A percentile compares a stretch with the other conserved stretches of the same genome.
Evolutionary conservation across 106 monocot species (phyloP).

Genomic region (Phalaenopsis equestris): DNA sequence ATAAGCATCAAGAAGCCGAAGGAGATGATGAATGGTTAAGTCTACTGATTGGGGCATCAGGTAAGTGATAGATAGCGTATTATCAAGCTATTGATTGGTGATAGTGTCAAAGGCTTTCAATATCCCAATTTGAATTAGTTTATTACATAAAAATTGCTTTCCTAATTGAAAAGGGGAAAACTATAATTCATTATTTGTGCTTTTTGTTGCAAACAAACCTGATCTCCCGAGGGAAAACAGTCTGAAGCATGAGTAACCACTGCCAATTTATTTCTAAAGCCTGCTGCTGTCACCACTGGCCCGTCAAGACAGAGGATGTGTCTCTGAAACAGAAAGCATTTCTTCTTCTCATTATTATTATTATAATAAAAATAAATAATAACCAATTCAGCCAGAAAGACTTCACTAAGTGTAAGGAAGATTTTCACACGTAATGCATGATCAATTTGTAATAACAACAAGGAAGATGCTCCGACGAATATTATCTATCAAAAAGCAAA

Average conservation of each 20-base stretch:
- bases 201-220: conserved; percentile 29
- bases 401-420: not conserved
- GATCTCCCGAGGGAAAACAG: conserved; percentile 79
- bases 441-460: not conserved
- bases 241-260: conserved; percentile 84
- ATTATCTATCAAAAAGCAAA: conserved; percentile 3
- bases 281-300: conserved; percentile 76
- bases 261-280: conserved; percentile 64
- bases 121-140: not conserved
- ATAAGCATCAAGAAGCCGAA: not conserved
- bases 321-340: conserved; percentile 39
- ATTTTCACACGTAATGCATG: not conserved
- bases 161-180: not conserved
- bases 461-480: not conserved
- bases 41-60: not conserved
- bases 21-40: not conserved
- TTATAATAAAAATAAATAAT: not conserved
- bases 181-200: not conserved
- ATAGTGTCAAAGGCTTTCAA: not conserved
- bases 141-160: not conserved
- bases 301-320: conserved; percentile 70
- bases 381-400: not conserved
- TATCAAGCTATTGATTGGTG: not conserved
- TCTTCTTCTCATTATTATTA: not conserved
- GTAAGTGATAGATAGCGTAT: not conserved